Base-by-base conservation (phyloP, 495 filamentous ascomycete species). In the Penicillium bialowiezense region DNA sequence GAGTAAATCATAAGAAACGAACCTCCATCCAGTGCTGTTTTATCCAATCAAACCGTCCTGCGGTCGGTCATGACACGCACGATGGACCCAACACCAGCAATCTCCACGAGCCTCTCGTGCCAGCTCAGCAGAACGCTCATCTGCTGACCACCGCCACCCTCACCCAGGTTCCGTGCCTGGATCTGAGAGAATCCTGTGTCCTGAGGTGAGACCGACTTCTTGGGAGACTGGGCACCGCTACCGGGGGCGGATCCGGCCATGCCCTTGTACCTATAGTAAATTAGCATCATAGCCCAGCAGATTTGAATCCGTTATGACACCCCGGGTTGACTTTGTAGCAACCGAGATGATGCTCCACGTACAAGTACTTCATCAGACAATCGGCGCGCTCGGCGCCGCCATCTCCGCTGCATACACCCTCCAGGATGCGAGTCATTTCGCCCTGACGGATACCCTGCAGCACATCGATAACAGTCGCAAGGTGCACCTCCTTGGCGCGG, bases 41-140 rank as follows among this genome's bases (percentile, higher is more conserved):
- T 48, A 14, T 56, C 44, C 48, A 13, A 31, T 81, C 74, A 96
- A 55, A 95, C 90, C 52, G 85, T 95, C 64, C 91, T 77, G 68
- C 89, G 85, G 75, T 97, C 91, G 19, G 88, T 89, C 90, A 97
- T 95, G 42, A 88, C 85, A 54, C 91, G 76, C 53, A 90, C 85
- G 72, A 97, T 92, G 67, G 86, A 85, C 14, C 91, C 91, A 56
- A 87, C 76, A 31, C 91, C 91, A 15, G 89, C 84, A 56, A 97
- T 80, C 58, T 96, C 91, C 2, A 96, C 90, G 37, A 95, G 73
- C 78, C 95, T 96, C 78, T 97, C 91, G 61, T 96, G 91, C 91
- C 91, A 97, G 63, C 87, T 95, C 54, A 97, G 71, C 60, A 97
- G 62, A 36, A 97, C 91, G 55, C 91, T 95, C 91, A 95, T 95